phyloP scores from a whole-genome alignment of 306 rosid species.

The barrel medic (Medicago truncatula) region MtrunA17r5.0-ANR NC_053044.1:38821501-38822000 shows the following conservation, averaged over 20 bases:
- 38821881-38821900: constrained; percentile 3
- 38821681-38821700: constrained; percentile 9
- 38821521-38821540: background rate
- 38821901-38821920: constrained; percentile 1
- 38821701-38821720: constrained; percentile 1
- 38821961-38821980: constrained; percentile 83
- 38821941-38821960: constrained; percentile 76
- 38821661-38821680: constrained; percentile 10
- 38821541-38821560: background rate
- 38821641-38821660: constrained; percentile 16
- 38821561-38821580: constrained; percentile 6
- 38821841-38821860: too few relatives aligned
- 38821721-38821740: constrained; percentile 13
- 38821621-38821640: background rate
- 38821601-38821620: constrained; percentile 21
- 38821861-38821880: constrained; percentile 20
- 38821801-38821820: too few relatives aligned
- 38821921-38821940: constrained; percentile 22
- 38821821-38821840: too few relatives aligned
- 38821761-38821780: constrained; percentile 16
- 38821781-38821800: constrained; percentile 19
- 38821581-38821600: background rate
- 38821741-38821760: constrained; percentile 24
- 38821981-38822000: constrained; percentile 95
- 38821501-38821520: constrained; percentile 29